Conservation (phyloP, 768 basidiomycete genomes). For the Termitomyces sp. region DNA sequence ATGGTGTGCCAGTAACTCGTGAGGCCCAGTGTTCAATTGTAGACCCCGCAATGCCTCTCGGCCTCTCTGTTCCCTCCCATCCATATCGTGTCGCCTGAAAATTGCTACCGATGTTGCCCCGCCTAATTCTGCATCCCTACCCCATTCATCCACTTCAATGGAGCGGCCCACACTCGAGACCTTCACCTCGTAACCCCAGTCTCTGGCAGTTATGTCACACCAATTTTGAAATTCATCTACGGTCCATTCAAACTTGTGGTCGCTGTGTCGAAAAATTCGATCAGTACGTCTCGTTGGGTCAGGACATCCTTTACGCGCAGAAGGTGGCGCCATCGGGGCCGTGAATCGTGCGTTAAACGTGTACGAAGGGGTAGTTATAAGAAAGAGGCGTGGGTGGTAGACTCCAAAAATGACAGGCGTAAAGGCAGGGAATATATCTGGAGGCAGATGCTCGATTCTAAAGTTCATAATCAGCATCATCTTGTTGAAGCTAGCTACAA, state of each 20-base stretch:
- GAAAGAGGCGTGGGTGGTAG: constrained; percentile 70
- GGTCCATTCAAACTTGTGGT: constrained; percentile 93
- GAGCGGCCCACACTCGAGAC: constrained; percentile 57
- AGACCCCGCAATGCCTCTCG: constrained; percentile 26
- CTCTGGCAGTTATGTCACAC: constrained; percentile 51
- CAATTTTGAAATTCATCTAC: constrained; percentile 64
- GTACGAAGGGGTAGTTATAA: constrained; percentile 86
- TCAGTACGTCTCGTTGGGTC: constrained; percentile 78
- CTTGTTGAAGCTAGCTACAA: not conserved
- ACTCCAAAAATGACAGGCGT: constrained; percentile 70
- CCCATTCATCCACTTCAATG: constrained; percentile 64
- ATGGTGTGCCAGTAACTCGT: constrained; percentile 47
- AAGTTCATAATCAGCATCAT: constrained; percentile 1
- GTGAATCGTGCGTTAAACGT: constrained; percentile 78
- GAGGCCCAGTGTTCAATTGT: constrained; percentile 23
- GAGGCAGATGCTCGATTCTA: constrained; percentile 79
- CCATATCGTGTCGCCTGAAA: constrained; percentile 47
- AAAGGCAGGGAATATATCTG: constrained; percentile 55
- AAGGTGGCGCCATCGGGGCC: constrained; percentile 41
- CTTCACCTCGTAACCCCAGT: constrained; percentile 74
- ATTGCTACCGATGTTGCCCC: constrained; percentile 66
- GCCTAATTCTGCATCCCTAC: constrained; percentile 59
- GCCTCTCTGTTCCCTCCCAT: constrained; percentile 36
- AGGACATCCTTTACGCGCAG: constrained; percentile 47
- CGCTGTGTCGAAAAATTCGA: constrained; percentile 74